Conservation (phyloP, 148 eudicot genomes). For the Rhododendron williamsianum region DNA sequence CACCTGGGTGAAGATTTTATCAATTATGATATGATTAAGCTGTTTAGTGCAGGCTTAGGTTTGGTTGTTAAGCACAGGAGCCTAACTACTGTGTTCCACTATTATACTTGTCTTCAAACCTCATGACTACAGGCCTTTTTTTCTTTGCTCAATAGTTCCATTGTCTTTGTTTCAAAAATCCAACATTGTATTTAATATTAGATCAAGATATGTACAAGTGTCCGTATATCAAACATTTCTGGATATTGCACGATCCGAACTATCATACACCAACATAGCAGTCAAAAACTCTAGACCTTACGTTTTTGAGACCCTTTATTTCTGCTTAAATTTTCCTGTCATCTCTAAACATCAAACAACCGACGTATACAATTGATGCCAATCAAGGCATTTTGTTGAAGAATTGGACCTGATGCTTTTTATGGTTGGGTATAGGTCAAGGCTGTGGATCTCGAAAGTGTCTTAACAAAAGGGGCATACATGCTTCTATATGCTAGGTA, state of each 20-base stretch:
- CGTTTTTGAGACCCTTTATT: neutral
- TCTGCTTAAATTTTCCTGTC: neutral
- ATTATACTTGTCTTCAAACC: neutral
- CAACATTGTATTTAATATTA: no score
- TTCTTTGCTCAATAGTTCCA: neutral
- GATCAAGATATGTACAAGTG: neutral
- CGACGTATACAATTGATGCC: neutral
- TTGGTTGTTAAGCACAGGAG: neutral
- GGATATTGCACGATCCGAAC: neutral
- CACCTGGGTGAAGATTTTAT: neutral
- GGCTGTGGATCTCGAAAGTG: constrained; percentile 58
- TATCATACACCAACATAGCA: neutral
- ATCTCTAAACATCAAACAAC: neutral
- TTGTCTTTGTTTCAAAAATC: neutral
- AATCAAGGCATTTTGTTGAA: neutral
- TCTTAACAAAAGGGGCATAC: constrained; percentile 72
- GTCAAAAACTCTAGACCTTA: neutral
- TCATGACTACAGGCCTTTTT: neutral
- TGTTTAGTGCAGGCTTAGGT: neutral
- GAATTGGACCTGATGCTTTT: constrained; percentile 1
- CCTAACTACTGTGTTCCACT: neutral
- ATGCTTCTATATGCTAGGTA: constrained; percentile 94
- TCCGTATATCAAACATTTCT: neutral
- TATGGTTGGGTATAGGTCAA: constrained; percentile 46
- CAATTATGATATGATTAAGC: neutral